Evolutionary conservation across 2,329 filamentous ascomycete species (phyloP).

Genomic region (Colletotrichum tanaceti): DNA sequence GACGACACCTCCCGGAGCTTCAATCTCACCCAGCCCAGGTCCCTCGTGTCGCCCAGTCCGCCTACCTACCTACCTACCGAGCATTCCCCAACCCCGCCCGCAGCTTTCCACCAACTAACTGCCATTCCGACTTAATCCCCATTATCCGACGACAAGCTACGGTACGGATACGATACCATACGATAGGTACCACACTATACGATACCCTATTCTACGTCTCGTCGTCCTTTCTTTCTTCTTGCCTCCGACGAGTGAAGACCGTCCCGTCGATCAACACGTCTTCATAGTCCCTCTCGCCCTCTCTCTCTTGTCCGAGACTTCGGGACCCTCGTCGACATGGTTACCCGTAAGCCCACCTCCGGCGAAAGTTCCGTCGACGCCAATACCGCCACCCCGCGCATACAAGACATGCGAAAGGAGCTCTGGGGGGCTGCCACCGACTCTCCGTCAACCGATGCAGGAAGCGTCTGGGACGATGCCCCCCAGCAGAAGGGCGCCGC

Average conservation of each 20-base stretch:
- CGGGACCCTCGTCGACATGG: slow-evolving; percentile 50
- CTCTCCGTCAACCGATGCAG: slow-evolving; percentile 46
- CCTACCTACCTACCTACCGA: no score
- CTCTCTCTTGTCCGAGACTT: slow-evolving; percentile 27
- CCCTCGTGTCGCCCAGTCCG: slow-evolving; percentile 6
- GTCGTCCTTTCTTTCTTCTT: background rate
- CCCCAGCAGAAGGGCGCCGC: slow-evolving; percentile 33
- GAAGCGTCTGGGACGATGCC: slow-evolving; percentile 45
- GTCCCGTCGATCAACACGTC: background rate
- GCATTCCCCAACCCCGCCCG: slow-evolving; percentile 4
- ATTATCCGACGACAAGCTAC: background rate
- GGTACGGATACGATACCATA: no score
- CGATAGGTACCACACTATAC: no score
- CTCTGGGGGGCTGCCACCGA: slow-evolving; percentile 50
- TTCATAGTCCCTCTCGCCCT: no score
- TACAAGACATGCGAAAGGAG: slow-evolving; percentile 48
- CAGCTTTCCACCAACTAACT: slow-evolving; percentile 17
- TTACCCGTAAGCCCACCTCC: slow-evolving; percentile 55
- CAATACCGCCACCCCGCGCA: slow-evolving; percentile 43
- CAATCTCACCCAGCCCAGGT: slow-evolving; percentile 20
- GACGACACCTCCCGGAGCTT: slow-evolving; percentile 37
- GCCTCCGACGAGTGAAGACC: slow-evolving; percentile 11
- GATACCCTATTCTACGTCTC: background rate
- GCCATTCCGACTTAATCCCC: background rate
- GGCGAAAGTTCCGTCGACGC: slow-evolving; percentile 45